phyloP scores from a whole-genome alignment of 2,329 filamentous ascomycete species.

The Periconia digitata region DNA sequence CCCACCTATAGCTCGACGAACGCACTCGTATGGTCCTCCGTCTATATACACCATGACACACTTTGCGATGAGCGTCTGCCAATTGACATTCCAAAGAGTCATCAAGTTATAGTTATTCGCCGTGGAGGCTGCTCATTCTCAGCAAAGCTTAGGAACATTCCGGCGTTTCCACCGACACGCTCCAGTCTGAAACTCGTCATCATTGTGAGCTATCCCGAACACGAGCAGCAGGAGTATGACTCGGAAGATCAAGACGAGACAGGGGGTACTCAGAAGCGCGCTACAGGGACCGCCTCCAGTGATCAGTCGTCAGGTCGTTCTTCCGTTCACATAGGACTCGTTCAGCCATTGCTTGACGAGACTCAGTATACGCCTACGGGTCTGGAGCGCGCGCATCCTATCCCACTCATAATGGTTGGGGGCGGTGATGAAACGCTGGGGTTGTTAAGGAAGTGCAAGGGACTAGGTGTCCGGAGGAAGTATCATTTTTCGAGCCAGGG shows the following conservation, averaged over 20 bases:
- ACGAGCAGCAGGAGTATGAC: conserved; percentile 28
- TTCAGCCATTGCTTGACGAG: conserved; percentile 74
- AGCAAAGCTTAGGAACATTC: conserved; percentile 82
- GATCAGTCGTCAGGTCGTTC: conserved; percentile 3
- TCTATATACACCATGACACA: conserved; percentile 69
- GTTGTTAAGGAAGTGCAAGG: conserved; percentile 63
- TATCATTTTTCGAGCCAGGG: conserved; percentile 84
- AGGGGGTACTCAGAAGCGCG: not conserved
- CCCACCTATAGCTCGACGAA: conserved; percentile 29
- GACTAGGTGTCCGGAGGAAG: conserved; percentile 73
- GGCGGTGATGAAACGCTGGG: conserved; percentile 69
- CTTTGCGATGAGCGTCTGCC: conserved; percentile 64
- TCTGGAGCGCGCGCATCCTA: conserved; percentile 67
- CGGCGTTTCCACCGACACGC: conserved; percentile 66
- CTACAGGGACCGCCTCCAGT: not conserved
- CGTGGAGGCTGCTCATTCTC: conserved; percentile 85
- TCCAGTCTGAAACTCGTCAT: conserved; percentile 76
- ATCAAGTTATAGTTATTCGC: conserved; percentile 80
- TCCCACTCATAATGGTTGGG: conserved; percentile 79
- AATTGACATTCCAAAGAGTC: conserved; percentile 50
- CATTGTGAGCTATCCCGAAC: conserved; percentile 66
- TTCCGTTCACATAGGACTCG: conserved; percentile 37
- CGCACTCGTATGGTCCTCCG: conserved; percentile 67
- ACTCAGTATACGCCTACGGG: conserved; percentile 71
- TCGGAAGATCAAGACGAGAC: conserved; percentile 16